Percentiles rank a stretch among this genome's conserved stretches.
These are phyloP conservation scores for Leishmania braziliensis DNA, from an alignment of 208 protist species.

Conservation along the genomic window DNA sequence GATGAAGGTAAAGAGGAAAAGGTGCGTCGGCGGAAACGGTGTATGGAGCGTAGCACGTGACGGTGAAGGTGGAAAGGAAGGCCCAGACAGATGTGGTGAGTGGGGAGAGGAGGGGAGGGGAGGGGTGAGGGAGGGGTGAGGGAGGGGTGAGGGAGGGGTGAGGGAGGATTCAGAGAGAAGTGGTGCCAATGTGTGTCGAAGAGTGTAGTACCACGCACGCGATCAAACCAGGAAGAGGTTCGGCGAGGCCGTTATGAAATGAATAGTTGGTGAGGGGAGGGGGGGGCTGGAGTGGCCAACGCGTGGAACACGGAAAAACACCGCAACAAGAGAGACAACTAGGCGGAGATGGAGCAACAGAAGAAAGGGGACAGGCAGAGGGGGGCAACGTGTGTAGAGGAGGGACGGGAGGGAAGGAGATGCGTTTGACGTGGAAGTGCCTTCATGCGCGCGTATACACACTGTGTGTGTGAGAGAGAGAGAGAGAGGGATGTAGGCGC, in stretches of 20 bases:
- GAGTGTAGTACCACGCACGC: background rate
- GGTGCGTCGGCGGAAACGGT: background rate
- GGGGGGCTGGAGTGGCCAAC: background rate
- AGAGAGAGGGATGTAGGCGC: background rate
- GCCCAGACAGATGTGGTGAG: background rate
- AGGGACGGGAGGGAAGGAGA: background rate
- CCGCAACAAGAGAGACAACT: conserved; percentile 20
- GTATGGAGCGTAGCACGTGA: background rate
- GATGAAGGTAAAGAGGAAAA: background rate
- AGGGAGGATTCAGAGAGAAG: background rate
- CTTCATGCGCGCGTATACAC: background rate
- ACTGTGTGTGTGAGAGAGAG: background rate
- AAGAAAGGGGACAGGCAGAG: background rate
- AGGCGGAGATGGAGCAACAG: background rate
- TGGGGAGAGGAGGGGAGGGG: background rate
- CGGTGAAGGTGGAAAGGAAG: background rate
- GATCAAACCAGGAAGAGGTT: background rate
- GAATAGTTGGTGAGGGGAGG: background rate
- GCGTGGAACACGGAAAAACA: background rate
- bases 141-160: background rate
- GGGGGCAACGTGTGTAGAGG: background rate
- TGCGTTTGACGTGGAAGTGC: background rate
- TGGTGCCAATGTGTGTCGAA: background rate
- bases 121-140: background rate
- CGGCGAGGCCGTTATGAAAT: background rate